A percentile compares a stretch with the other conserved stretches of the same genome.
Evolutionary conservation across 768 basidiomycete genomes (phyloP).

Genomic region (Tephrocybe sp.): DNA sequence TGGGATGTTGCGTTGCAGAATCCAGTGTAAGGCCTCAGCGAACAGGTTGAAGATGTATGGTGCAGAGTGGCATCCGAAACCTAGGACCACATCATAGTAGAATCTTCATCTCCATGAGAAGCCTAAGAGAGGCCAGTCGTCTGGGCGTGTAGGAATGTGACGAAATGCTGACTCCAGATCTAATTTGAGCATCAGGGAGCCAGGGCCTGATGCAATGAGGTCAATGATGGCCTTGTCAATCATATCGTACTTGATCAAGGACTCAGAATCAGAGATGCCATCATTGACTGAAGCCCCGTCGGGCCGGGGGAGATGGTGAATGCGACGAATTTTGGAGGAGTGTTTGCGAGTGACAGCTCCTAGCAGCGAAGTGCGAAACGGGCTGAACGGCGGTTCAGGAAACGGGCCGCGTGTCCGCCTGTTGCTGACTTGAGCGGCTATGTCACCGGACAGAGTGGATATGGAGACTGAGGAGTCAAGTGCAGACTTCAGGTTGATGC

Average conservation of each 20-base stretch:
- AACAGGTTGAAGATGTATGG: conserved; percentile 43
- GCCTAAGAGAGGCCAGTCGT: conserved; percentile 33
- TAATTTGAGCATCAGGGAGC: conserved; percentile 32
- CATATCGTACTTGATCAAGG: conserved; percentile 28
- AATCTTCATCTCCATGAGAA: conserved; percentile 27
- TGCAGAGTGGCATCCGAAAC: conserved; percentile 31
- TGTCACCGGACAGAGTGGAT: conserved; percentile 1
- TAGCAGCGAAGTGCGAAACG: conserved; percentile 24
- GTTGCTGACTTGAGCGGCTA: neutral
- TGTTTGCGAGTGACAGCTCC: conserved; percentile 23
- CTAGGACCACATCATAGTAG: conserved; percentile 30
- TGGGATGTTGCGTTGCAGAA: conserved; percentile 30
- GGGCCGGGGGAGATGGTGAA: conserved; percentile 26
- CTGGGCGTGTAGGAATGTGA: conserved; percentile 30
- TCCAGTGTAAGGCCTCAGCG: conserved; percentile 41
- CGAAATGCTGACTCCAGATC: conserved; percentile 39
- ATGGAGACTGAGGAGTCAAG: conserved; percentile 9
- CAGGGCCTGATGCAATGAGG: conserved; percentile 21
- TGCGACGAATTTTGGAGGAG: conserved; percentile 22
- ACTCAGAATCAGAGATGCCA: conserved; percentile 28
- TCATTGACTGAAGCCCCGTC: conserved; percentile 26
- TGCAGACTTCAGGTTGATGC: conserved; percentile 27
- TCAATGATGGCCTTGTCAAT: conserved; percentile 23
- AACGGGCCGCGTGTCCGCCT: conserved; percentile 22
- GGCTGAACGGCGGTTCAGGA: conserved; percentile 11